Percentiles rank a stretch among this genome's conserved stretches.
phyloP scores from a whole-genome alignment of 305 asterid genomes.

The Fraxinus nigra region DNA sequence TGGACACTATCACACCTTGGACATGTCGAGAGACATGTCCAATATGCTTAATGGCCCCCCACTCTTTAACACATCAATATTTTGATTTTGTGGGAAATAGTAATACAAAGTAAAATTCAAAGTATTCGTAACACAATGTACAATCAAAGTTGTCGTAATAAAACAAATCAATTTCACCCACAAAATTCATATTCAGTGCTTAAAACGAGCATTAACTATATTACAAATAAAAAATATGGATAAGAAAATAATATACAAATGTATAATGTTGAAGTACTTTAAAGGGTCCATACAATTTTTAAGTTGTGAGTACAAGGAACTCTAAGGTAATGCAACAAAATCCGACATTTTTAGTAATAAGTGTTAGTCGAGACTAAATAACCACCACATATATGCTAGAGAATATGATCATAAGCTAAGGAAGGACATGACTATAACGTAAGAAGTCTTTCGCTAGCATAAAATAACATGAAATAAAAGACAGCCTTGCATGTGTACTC shows the following conservation, averaged over 20 bases:
- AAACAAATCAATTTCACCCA: neutral
- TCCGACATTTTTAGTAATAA: neutral
- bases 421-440: slow-evolving; percentile 14
- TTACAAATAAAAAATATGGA: neutral
- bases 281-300: neutral
- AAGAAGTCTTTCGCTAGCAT: neutral
- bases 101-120: neutral
- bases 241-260: neutral
- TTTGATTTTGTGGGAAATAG: neutral
- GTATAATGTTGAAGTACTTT: neutral
- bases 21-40: neutral
- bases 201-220: neutral
- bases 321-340: neutral
- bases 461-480: neutral
- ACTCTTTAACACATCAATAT: neutral
- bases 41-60: neutral
- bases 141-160: neutral
- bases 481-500: slow-evolving; percentile 28
- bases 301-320: neutral
- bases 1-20: neutral
- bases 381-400: neutral
- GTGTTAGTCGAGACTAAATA: neutral
- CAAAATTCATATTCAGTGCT: neutral
- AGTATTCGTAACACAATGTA: neutral
- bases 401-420: slow-evolving; percentile 8